phyloP scores from a whole-genome alignment of 2,329 filamentous ascomycete species.

The Fusarium anthophilum region DNA sequence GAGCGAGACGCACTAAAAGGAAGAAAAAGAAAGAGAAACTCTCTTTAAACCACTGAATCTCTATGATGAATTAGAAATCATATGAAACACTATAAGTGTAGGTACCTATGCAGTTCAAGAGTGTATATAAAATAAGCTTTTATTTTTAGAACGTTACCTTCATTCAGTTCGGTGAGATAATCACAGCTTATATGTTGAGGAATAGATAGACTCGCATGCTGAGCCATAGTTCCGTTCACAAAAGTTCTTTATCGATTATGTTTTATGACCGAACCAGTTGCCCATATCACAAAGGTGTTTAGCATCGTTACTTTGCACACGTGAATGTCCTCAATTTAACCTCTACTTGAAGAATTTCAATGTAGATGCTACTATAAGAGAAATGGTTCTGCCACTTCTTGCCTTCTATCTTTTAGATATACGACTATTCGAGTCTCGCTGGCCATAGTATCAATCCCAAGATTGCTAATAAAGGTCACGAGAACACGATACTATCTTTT shows the following conservation, averaged over 20 bases:
- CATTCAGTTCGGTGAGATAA: neutral
- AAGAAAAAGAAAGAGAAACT: too few species aligned
- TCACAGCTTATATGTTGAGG: accelerated
- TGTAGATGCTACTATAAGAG: neutral
- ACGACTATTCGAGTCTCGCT: neutral
- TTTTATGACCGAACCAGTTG: accelerated
- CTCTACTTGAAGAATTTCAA: neutral
- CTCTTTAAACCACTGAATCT: accelerated
- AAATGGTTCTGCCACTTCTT: neutral
- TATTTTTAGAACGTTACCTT: accelerated
- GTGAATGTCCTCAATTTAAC: neutral
- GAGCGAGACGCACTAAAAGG: accelerated
- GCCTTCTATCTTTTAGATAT: neutral
- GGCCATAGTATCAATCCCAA: too few species aligned
- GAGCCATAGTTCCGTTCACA: accelerated
- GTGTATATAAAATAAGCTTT: neutral
- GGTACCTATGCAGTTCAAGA: accelerated
- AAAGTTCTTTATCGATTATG: neutral
- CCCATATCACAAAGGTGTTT: neutral
- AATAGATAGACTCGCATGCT: neutral
- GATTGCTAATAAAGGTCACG: neutral
- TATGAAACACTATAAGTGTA: accelerated
- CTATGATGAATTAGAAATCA: accelerated
- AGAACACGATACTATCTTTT: too few species aligned
- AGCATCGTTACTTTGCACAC: neutral